Percentiles rank a stretch among this genome's conserved stretches.
Evolutionary conservation across 208 protist species (phyloP).

Genomic region (Plasmodiophora brassicae): DNA sequence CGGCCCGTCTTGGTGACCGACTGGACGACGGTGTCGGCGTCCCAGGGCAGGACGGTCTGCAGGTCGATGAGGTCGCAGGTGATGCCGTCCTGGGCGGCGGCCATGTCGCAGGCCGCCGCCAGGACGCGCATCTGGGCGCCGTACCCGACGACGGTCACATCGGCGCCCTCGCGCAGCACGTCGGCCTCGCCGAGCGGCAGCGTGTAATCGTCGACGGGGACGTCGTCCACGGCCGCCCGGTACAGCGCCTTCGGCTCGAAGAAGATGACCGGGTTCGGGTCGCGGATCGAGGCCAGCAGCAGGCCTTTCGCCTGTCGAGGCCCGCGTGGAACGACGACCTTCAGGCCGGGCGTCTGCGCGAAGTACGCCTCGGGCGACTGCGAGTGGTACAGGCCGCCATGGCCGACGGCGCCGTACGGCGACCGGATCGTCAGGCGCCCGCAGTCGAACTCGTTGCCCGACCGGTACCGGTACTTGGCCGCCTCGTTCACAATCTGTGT

Average conservation of each 20-base stretch:
- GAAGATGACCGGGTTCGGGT: constrained; percentile 78
- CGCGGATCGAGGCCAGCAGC: constrained; percentile 77
- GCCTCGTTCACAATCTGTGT: constrained; percentile 92
- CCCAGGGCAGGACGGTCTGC: constrained; percentile 84
- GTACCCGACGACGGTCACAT: constrained; percentile 90
- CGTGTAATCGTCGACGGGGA: constrained; percentile 83
- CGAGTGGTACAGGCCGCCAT: constrained; percentile 84
- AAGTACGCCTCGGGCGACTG: constrained; percentile 90
- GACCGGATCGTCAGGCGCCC: constrained; percentile 84
- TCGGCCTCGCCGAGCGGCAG: constrained; percentile 84
- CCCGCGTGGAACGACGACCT: constrained; percentile 69
- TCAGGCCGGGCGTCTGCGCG: constrained; percentile 81
- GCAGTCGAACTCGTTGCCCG: constrained; percentile 74
- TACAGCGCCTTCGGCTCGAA: constrained; percentile 89
- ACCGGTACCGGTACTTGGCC: constrained; percentile 93
- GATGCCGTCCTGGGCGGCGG: constrained; percentile 60
- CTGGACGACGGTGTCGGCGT: constrained; percentile 79
- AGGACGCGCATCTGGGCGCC: constrained; percentile 51
- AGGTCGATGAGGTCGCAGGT: constrained; percentile 91
- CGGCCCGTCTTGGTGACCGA: constrained; percentile 42
- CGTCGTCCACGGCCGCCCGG: constrained; percentile 67
- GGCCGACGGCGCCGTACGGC: constrained; percentile 90
- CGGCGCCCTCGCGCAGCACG: constrained; percentile 70
- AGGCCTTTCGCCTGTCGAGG: constrained; percentile 76
- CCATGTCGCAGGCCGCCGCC: constrained; percentile 26